Base-by-base conservation (phyloP, 176 grass and related monocot genomes). In the Poa pratensis region DNA sequence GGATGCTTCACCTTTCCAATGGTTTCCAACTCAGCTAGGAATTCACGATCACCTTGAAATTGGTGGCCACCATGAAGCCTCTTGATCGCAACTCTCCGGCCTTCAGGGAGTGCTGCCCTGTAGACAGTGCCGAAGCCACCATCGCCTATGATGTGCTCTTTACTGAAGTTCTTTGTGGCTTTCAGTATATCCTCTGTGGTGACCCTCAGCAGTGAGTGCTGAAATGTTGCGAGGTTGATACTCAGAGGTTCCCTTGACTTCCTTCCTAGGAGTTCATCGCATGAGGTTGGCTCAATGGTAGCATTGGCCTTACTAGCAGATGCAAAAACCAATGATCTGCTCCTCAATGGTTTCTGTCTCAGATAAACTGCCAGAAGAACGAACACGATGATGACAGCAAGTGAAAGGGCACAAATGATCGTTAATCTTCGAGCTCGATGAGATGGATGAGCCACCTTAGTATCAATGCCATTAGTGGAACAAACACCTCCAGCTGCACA, bases 51-150 rank as follows among this genome's bases (percentile, higher is more conserved):
- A 48, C 91, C 94, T 69, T 95, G 91, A 37, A 88, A 99, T 76
- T 94, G 96, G 37, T 89, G 90, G 48, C 93, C 94, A 74, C 94
- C 91, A 28, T 99, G 94, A 43, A 99, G 91, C 90, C 96, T 87
- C 73, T 99, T 99, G 80, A 99, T 81, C 1, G 96, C 96, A 5
- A 96, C 96, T 69, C 71, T 92, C 62, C 76, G 45, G 34, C 88
- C 94, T 87, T 91, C 92, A 67, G 90, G 78, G 48, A 99, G 90
- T 28, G 85, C 83, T 79, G 93, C 94, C 65, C 80, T 96, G 52
- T 96, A 99, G 40, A 99, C 96, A 69, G 91, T 96, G 75, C 96
- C 96, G 43, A 96, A 96, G 67, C 96, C 96, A 82, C 94, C 96
- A 69, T 99, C 94, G 6, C 96, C 96, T 80, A 94, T 89, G 73